These are phyloP conservation scores for Colletotrichum plurivorum DNA, from an alignment of 2,329 filamentous ascomycete genomes.

Conservation along the genomic window DNA sequence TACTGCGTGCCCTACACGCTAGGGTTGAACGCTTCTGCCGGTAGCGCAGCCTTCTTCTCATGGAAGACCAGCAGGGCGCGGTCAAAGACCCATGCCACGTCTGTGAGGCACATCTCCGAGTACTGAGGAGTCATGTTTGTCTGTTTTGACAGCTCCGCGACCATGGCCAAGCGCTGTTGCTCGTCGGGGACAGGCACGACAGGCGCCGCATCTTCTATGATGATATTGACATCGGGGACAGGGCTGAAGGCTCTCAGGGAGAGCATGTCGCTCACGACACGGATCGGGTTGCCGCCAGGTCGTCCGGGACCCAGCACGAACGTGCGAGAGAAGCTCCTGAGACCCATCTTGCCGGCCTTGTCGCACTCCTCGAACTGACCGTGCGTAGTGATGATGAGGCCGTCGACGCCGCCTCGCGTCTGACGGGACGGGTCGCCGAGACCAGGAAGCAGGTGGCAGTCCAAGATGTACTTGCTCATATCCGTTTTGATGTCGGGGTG, in stretches of 20 bases:
- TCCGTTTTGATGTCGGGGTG: constrained; percentile 80
- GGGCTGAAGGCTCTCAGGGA: constrained; percentile 76
- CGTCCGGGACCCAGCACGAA: constrained; percentile 84
- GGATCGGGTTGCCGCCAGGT: constrained; percentile 73
- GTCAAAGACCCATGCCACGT: constrained; percentile 85
- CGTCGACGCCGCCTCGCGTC: constrained; percentile 76
- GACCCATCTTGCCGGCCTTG: constrained; percentile 68
- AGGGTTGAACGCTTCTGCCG: constrained; percentile 59
- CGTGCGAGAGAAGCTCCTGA: constrained; percentile 85
- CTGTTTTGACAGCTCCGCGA: constrained; percentile 81
- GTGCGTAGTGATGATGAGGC: constrained; percentile 83
- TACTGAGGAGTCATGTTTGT: constrained; percentile 87
- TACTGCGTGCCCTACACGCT: constrained; percentile 34
- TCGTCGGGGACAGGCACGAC: constrained; percentile 53
- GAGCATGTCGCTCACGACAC: constrained; percentile 86
- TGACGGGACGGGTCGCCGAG: constrained; percentile 79
- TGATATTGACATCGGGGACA: constrained; percentile 61
- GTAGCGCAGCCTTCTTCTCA: constrained; percentile 76
- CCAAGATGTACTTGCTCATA: constrained; percentile 83
- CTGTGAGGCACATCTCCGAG: constrained; percentile 83
- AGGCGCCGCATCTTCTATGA: constrained; percentile 46
- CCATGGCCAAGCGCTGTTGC: constrained; percentile 72
- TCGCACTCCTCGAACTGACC: constrained; percentile 87
- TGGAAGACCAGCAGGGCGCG: constrained; percentile 82
- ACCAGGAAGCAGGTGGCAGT: constrained; percentile 81